Conservation (phyloP, 2,329 filamentous ascomycete species). For the Aureobasidium pullulans region DNA sequence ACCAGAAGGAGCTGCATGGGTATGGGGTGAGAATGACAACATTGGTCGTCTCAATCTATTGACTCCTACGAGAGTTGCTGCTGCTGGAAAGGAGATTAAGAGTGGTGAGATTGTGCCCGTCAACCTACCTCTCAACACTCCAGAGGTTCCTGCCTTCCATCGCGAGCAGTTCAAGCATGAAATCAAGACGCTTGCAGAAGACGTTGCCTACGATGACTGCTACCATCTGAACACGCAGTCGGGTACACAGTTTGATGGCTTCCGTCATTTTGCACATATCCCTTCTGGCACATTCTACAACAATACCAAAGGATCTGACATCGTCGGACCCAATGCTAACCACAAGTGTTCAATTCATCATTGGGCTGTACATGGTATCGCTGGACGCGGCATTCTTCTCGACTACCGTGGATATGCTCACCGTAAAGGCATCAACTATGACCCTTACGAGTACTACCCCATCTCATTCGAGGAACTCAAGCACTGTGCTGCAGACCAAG, state of each 20-base stretch:
- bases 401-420: constrained; percentile 37
- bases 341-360: constrained; percentile 40
- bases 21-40: constrained; percentile 51
- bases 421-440: constrained; percentile 37
- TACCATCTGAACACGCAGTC: constrained; percentile 43
- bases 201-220: constrained; percentile 35
- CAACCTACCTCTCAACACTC: constrained; percentile 48
- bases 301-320: constrained; percentile 34
- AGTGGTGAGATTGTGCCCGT: constrained; percentile 50
- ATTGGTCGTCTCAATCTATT: constrained; percentile 25
- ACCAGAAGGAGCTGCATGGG: constrained; percentile 51
- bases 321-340: constrained; percentile 33
- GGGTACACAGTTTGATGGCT: constrained; percentile 41
- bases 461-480: constrained; percentile 44
- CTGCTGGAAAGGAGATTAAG: constrained; percentile 46
- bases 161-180: constrained; percentile 48
- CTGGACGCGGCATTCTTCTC: constrained; percentile 37
- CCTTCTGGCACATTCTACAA: constrained; percentile 35
- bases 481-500: constrained; percentile 51
- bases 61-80: constrained; percentile 38
- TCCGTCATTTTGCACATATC: constrained; percentile 40
- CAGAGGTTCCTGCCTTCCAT: constrained; percentile 43
- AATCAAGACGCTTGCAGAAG: constrained; percentile 39
- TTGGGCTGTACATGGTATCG: constrained; percentile 38
- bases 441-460: constrained; percentile 34